Percentiles rank a stretch among this genome's conserved stretches.
phyloP scores from a whole-genome alignment of 495 filamentous ascomycete genomes.

The Aspergillus taichungensis region DNA sequence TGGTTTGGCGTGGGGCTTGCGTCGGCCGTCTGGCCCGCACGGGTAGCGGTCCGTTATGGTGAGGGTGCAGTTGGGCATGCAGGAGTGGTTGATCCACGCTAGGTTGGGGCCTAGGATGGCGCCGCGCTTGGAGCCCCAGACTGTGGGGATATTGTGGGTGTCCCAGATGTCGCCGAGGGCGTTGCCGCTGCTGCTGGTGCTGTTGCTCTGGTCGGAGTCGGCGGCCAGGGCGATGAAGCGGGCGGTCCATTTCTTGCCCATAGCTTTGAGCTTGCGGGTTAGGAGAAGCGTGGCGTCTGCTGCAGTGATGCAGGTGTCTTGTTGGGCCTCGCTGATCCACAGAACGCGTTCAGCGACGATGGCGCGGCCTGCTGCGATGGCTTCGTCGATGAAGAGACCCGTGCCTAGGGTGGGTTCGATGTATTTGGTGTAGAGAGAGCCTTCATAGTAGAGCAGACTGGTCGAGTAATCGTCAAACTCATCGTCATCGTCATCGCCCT shows the following conservation, averaged over 20 bases:
- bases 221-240: neutral
- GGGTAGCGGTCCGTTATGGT: neutral
- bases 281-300: neutral
- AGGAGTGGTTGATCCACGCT: constrained; percentile 12
- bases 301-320: neutral
- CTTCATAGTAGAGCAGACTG: neutral
- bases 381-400: constrained; percentile 3
- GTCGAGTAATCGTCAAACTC: no score
- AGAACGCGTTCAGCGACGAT: constrained; percentile 6
- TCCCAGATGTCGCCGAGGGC: constrained; percentile 4
- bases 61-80: constrained; percentile 8
- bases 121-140: neutral
- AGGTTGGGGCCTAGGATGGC: constrained; percentile 9
- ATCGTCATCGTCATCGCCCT: no score
- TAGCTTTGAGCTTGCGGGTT: neutral
- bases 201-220: neutral
- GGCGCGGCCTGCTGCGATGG: constrained; percentile 4
- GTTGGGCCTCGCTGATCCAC: neutral
- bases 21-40: neutral
- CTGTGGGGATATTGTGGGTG: neutral
- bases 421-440: neutral
- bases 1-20: neutral
- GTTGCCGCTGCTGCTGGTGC: neutral
- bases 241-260: constrained; percentile 7
- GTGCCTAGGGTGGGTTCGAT: constrained; percentile 1